phyloP scores from a whole-genome alignment of 441 rosid genomes.

The Brassica balearica region DNA sequence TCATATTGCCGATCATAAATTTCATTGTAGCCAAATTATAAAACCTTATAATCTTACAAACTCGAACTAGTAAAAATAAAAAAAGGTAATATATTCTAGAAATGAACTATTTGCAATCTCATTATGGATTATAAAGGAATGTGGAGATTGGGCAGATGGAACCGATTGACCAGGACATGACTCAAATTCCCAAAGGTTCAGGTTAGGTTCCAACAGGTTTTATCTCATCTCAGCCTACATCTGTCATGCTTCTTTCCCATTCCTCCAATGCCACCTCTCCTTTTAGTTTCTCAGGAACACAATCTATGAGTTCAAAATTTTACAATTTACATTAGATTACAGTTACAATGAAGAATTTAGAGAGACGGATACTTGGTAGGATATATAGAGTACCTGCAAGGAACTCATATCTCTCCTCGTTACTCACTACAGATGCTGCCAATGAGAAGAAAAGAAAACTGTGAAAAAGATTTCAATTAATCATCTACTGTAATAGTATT shows the following conservation, averaged over 20 bases:
- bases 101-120: constrained; percentile 25
- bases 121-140: background rate
- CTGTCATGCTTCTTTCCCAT: constrained; percentile 48
- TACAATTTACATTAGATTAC: background rate
- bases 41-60: background rate
- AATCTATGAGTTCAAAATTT: constrained; percentile 52
- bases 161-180: constrained; percentile 13
- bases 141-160: constrained; percentile 2
- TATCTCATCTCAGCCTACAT: constrained; percentile 35
- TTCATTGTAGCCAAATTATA: background rate
- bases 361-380: background rate
- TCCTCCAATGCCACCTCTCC: constrained; percentile 69
- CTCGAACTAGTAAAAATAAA: background rate
- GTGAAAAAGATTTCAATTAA: background rate
- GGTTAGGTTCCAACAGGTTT: constrained; percentile 3
- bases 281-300: constrained; percentile 77
- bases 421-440: constrained; percentile 76
- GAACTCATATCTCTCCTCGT: constrained; percentile 70
- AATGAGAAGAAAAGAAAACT: constrained; percentile 9
- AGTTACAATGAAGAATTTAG: background rate
- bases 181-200: constrained; percentile 8
- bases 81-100: background rate
- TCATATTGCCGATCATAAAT: background rate
- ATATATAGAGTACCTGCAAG: constrained; percentile 68
- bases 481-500: too few relatives aligned